phyloP scores from a whole-genome alignment of 2,329 filamentous ascomycete species.

The Harringtonia aguacate region DNA sequence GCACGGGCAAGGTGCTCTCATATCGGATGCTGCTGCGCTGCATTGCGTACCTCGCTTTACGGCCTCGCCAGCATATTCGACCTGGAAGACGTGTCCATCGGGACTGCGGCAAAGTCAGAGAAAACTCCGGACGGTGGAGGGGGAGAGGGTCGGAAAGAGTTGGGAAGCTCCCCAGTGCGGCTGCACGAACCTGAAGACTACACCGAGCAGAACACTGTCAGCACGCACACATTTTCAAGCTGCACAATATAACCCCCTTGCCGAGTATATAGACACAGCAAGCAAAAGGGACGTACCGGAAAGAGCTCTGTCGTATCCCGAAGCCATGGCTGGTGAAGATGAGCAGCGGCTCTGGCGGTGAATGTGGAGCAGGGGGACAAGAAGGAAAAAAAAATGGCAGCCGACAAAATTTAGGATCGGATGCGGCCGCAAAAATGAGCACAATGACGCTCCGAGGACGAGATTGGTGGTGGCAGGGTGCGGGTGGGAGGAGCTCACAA shows the following conservation, averaged over 20 bases:
- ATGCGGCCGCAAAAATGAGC: not conserved
- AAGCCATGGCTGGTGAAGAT: constrained; percentile 50
- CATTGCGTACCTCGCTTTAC: constrained; percentile 75
- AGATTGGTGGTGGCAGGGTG: not conserved
- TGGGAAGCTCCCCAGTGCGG: not conserved
- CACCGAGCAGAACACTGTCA: constrained; percentile 26
- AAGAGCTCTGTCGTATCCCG: constrained; percentile 97
- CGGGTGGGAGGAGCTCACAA: not conserved
- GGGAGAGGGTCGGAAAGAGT: not conserved
- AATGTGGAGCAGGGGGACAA: not conserved
- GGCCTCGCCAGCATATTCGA: constrained; percentile 97
- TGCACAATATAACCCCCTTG: too few species aligned
- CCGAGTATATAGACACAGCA: not conserved
- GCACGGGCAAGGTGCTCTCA: too few species aligned
- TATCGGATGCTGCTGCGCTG: too few species aligned
- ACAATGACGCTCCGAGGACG: not conserved
- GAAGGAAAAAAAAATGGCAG: not conserved
- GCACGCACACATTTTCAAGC: constrained; percentile 15
- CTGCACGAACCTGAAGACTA: constrained; percentile 70
- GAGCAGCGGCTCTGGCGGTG: too few species aligned
- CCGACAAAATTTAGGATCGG: too few species aligned
- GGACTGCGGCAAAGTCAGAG: constrained; percentile 49
- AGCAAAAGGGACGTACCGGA: constrained; percentile 59
- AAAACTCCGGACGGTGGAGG: constrained; percentile 1
- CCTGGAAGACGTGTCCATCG: constrained; percentile 98